Conservation (phyloP, 805 yeast genomes). For the Vanderwaltozyma verrucispora region DNA sequence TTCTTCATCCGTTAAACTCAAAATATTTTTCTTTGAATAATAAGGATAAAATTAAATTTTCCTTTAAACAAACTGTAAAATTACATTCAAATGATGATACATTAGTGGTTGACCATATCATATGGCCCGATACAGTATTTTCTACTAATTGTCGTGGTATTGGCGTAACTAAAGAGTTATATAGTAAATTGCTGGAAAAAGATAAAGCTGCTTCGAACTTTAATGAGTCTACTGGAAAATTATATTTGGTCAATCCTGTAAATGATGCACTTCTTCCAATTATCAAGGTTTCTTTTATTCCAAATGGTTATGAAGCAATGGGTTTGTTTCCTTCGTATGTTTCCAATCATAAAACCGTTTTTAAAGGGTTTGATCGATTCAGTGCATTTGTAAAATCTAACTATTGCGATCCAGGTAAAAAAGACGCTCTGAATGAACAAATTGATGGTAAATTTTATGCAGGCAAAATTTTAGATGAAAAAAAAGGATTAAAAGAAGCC, state of each 20-base stretch:
- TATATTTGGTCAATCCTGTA: slow-evolving; percentile 11
- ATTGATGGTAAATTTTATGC: no score
- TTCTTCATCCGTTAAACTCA: background rate
- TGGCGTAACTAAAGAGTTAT: slow-evolving; percentile 7
- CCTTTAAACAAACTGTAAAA: background rate
- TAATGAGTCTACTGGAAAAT: no score
- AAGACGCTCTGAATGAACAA: no score
- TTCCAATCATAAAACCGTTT: slow-evolving; percentile 7
- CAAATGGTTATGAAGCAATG: slow-evolving; percentile 11
- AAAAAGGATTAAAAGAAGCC: no score
- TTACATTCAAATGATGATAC: background rate
- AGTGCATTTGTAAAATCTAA: slow-evolving; percentile 5
- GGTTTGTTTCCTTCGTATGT: slow-evolving; percentile 19
- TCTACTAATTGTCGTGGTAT: slow-evolving; percentile 18
- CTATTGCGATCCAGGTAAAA: background rate
- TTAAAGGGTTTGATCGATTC: slow-evolving; percentile 7
- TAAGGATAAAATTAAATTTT: background rate
- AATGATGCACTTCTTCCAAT: slow-evolving; percentile 9
- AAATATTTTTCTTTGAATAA: background rate
- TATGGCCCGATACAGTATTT: slow-evolving; percentile 15
- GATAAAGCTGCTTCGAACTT: no score
- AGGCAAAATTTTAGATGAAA: no score
- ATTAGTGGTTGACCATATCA: slow-evolving; percentile 1
- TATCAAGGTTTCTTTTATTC: slow-evolving; percentile 5
- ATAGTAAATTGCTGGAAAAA: no score